phyloP scores from a whole-genome alignment of 169 alveolate species.

The Plasmodium knowlesi region DNA sequence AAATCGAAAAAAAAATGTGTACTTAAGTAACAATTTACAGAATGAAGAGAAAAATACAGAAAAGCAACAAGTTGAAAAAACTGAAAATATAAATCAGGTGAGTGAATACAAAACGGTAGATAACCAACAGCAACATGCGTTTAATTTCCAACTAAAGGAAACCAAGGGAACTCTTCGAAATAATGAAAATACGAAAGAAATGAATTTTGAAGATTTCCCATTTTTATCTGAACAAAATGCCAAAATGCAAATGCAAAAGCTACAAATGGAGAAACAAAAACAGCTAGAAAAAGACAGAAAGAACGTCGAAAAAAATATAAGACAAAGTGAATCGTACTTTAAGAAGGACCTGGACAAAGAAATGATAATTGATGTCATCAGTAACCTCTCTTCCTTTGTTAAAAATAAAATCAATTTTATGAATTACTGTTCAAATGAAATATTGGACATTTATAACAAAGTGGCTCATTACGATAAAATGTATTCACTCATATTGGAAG shows the following conservation, averaged over 20 bases:
- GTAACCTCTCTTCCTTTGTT: constrained; percentile 73
- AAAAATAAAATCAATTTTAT: constrained; percentile 75
- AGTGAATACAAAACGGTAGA: neutral
- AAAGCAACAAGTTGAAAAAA: neutral
- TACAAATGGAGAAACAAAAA: constrained; percentile 26
- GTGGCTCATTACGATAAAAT: constrained; percentile 74
- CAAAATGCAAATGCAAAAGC: neutral
- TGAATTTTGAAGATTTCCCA: constrained; percentile 54
- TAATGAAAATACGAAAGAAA: constrained; percentile 49
- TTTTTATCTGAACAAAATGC: constrained; percentile 11
- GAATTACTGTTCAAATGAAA: constrained; percentile 76
- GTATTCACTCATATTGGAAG: constrained; percentile 73
- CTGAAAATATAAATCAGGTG: neutral
- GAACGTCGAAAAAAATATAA: constrained; percentile 55
- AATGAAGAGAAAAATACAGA: constrained; percentile 19
- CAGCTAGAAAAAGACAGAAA: constrained; percentile 60
- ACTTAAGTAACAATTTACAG: constrained; percentile 21
- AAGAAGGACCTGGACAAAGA: constrained; percentile 67
- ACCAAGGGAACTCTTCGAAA: constrained; percentile 70
- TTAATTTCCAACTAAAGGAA: constrained; percentile 65
- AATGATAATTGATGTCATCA: constrained; percentile 66
- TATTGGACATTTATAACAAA: constrained; percentile 68
- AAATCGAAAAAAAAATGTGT: constrained; percentile 68
- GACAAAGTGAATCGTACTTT: constrained; percentile 52
- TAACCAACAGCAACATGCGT: neutral